Percentiles rank a stretch among this genome's conserved stretches.
Conservation (phyloP, 352 stramenopile species). For the Phytophthora nicotianae region DNA sequence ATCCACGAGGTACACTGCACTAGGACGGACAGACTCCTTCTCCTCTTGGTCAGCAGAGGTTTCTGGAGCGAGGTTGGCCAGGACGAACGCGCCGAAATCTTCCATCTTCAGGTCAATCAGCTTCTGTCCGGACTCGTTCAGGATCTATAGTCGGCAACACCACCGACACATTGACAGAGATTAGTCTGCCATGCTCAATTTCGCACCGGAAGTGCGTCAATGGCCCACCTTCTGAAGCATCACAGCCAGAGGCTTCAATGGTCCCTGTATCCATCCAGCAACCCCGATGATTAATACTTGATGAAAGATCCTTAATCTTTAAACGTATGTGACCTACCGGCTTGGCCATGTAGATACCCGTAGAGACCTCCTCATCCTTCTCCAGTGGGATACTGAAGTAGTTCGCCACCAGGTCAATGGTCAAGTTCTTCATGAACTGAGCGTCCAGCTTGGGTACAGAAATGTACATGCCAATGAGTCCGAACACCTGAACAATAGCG, state of each 20-base stretch:
- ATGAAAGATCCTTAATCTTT: not conserved
- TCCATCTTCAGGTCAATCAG: slow-evolving; percentile 53
- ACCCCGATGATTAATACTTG: not conserved
- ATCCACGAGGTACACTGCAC: slow-evolving; percentile 59
- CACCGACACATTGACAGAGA: not conserved
- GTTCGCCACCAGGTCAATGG: slow-evolving; percentile 66
- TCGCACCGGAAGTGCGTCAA: not conserved
- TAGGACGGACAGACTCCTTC: slow-evolving; percentile 17
- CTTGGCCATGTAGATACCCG: slow-evolving; percentile 85
- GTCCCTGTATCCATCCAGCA: slow-evolving; percentile 43
- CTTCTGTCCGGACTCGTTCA: slow-evolving; percentile 68
- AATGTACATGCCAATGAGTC: slow-evolving; percentile 88
- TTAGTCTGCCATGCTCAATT: slow-evolving; percentile 4
- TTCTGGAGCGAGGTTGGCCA: slow-evolving; percentile 50
- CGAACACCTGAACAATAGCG: slow-evolving; percentile 56
- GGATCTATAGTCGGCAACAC: slow-evolving; percentile 31
- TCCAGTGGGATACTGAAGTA: slow-evolving; percentile 81
- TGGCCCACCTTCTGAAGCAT: slow-evolving; percentile 50
- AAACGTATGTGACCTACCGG: slow-evolving; percentile 38
- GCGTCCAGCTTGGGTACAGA: slow-evolving; percentile 67
- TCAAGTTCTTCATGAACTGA: slow-evolving; percentile 62
- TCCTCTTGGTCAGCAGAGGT: slow-evolving; percentile 15
- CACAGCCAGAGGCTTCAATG: slow-evolving; percentile 65
- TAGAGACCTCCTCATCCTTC: slow-evolving; percentile 69
- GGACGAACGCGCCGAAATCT: slow-evolving; percentile 79